Conservation (phyloP, 2,329 filamentous ascomycete species). For the Colletotrichum tabaci region DNA sequence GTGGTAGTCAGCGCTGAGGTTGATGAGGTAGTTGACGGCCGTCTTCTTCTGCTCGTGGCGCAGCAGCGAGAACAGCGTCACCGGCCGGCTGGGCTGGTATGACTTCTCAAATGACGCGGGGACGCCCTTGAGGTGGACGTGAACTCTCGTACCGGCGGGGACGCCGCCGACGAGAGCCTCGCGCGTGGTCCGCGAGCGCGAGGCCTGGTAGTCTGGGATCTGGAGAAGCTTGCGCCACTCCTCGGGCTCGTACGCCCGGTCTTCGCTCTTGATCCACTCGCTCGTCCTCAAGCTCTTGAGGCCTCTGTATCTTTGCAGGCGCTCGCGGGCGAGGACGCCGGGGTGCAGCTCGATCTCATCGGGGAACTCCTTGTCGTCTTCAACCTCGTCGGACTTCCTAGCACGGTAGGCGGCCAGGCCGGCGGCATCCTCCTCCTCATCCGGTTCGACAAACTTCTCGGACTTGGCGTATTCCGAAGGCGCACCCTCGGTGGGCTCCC, state of each 20-base stretch:
- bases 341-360: constrained; percentile 97
- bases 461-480: constrained; percentile 94
- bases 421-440: constrained; percentile 84
- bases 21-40: constrained; percentile 90
- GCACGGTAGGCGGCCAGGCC: constrained; percentile 87
- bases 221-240: constrained; percentile 91
- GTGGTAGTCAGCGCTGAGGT: constrained; percentile 82
- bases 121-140: constrained; percentile 78
- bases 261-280: constrained; percentile 90
- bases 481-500: constrained; percentile 81
- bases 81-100: constrained; percentile 70
- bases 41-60: constrained; percentile 96
- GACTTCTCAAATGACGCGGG: constrained; percentile 60
- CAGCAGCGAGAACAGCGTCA: constrained; percentile 88
- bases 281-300: constrained; percentile 92
- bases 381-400: constrained; percentile 83
- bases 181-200: constrained; percentile 81
- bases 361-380: constrained; percentile 95
- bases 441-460: constrained; percentile 88
- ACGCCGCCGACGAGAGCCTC: constrained; percentile 94
- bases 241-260: constrained; percentile 87
- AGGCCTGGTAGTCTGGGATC: constrained; percentile 90
- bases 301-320: constrained; percentile 88
- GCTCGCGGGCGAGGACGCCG: constrained; percentile 86
- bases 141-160: constrained; percentile 84